Evolutionary conservation across 139 green algal genomes (phyloP), one percentile per base, ranked within the genome.

Genomic region (Ettlia oleoabundans): DNA sequence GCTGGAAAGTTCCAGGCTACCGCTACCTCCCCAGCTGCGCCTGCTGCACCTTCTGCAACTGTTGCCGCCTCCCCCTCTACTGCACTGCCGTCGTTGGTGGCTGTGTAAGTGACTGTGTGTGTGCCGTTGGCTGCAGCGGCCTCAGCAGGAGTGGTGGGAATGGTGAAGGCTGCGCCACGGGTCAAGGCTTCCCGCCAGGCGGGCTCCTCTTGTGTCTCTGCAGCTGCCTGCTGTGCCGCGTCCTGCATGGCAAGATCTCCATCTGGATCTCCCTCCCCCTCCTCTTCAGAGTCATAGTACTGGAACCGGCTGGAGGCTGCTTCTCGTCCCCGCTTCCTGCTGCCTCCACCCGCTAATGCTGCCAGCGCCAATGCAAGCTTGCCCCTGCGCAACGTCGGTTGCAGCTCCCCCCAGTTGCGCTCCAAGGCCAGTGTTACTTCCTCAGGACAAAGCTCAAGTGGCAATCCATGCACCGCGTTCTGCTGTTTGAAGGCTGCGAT

Each of bases 401-500:
- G 38, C 61, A 70, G 83, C 61, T 51, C 8, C 2, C 22, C 78
- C 84, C 73, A 85, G 52, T 84, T 84, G 38, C 73, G 61, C 40
- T 84, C 38, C 32, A 91, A 22, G 30, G 86, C 84, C 24, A 90
- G 75, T 1, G 82, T 83, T 1, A 92, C 83, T 35, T 93, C 89
- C 37, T 91, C 88, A 19, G 80, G 58, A 13, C 37, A 70, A 2
- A 93, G 81, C 80, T 90, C 55, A 66, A 93, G 66, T 0, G 89
- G 89, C 55, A 93, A 78, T 13, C 89, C 89, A n/a, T 72, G 66
- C 35, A 93, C 77, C 19, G 75, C 67, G 40, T 93, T 91, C 64
- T 93, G 89, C 74, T 88, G 82, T 68, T 93, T 91, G 69, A 88
- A 93, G 4, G 76, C 89, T 92, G 89, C 32, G 41, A 8, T 26